Evolutionary conservation across 805 yeast species (phyloP).

Genomic region (Barnettozyma populi): DNA sequence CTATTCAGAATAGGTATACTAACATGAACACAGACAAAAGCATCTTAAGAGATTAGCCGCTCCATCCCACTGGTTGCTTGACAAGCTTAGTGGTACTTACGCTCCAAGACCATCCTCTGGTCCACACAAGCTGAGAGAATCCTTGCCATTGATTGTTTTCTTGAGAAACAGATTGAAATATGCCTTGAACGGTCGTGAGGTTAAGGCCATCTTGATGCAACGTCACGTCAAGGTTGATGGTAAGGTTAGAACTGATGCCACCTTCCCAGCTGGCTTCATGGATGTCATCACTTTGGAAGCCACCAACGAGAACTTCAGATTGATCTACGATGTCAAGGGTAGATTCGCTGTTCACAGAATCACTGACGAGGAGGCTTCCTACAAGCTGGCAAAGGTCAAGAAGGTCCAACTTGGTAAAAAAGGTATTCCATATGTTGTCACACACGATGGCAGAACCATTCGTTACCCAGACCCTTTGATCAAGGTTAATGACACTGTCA

Average conservation of each 20-base stretch:
- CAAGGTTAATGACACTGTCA: slow-evolving; percentile 97
- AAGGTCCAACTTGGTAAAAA: slow-evolving; percentile 97
- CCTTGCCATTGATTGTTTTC: slow-evolving; percentile 94
- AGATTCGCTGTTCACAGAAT: slow-evolving; percentile 99
- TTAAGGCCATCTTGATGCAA: slow-evolving; percentile 96
- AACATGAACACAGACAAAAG: slow-evolving; percentile 65
- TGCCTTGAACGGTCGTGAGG: slow-evolving; percentile 98
- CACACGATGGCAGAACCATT: slow-evolving; percentile 99
- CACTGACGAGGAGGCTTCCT: slow-evolving; percentile 96
- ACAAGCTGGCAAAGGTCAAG: slow-evolving; percentile 98
- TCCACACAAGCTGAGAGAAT: slow-evolving; percentile 99
- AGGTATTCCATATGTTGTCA: slow-evolving; percentile 96
- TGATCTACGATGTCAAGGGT: slow-evolving; percentile 97
- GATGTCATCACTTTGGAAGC: slow-evolving; percentile 96
- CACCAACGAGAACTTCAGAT: slow-evolving; percentile 99
- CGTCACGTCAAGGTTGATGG: slow-evolving; percentile 98
- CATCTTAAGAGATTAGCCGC: slow-evolving; percentile 99
- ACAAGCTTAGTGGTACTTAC: slow-evolving; percentile 98
- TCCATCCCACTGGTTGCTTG: slow-evolving; percentile 99
- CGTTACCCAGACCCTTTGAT: slow-evolving; percentile 98
- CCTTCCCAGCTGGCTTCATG: slow-evolving; percentile 99
- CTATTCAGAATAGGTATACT: background rate
- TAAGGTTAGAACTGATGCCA: slow-evolving; percentile 98
- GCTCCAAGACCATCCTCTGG: slow-evolving; percentile 99
- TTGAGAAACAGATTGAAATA: slow-evolving; percentile 98